These are phyloP conservation scores for Pseudoneurospora amorphoporcata DNA, from an alignment of 495 filamentous ascomycete species.

Conservation along the genomic window DNA sequence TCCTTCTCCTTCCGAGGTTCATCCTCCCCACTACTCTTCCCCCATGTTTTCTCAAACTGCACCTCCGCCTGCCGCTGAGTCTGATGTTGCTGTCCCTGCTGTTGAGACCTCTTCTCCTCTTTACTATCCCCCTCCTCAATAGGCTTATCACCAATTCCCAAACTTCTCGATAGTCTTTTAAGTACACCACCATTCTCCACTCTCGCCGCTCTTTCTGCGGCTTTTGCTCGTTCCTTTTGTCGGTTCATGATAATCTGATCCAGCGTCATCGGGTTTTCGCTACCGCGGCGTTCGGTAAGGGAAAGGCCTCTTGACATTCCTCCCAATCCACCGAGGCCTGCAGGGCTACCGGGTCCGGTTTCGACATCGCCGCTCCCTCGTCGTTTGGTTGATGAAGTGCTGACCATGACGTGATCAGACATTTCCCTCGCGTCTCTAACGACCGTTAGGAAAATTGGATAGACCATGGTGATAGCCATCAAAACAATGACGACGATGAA, in stretches of 20 bases:
- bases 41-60: not conserved
- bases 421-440: constrained; percentile 26
- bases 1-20: not conserved
- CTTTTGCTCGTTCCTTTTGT: not conserved
- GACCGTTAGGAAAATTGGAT: constrained; percentile 29
- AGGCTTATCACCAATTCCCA: not conserved
- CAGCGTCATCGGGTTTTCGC: not conserved
- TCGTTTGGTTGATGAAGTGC: not conserved
- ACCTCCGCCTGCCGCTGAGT: not conserved
- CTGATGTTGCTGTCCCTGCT: not conserved
- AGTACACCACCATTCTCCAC: not conserved
- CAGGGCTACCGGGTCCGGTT: not conserved
- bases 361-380: not conserved
- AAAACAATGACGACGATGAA: constrained; percentile 28
- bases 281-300: not conserved
- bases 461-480: constrained; percentile 22
- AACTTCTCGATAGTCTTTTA: not conserved
- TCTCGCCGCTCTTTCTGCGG: not conserved
- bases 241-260: not conserved
- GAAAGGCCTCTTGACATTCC: not conserved
- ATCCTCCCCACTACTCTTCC: not conserved
- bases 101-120: not conserved
- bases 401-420: constrained; percentile 17
- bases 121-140: not conserved
- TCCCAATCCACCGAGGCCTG: not conserved